Evolutionary conservation across 495 filamentous ascomycete genomes (phyloP).

Genomic region (Penicillium fimorum): DNA sequence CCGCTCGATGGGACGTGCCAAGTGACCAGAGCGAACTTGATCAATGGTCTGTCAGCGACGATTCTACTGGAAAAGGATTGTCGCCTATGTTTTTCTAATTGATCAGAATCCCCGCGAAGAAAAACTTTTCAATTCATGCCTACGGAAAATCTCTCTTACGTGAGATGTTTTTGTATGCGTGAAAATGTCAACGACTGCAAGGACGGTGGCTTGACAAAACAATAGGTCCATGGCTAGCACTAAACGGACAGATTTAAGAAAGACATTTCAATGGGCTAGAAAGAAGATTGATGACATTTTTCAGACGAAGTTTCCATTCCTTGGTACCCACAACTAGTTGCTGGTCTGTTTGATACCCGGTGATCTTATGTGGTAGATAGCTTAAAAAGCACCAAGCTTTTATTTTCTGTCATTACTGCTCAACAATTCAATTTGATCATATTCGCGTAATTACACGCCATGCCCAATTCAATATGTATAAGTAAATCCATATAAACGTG

Average conservation of each 20-base stretch:
- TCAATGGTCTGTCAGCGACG: slow-evolving; percentile 23
- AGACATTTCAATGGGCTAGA: slow-evolving; percentile 1
- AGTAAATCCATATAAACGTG: neutral
- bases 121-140: neutral
- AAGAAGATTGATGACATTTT: neutral
- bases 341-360: neutral
- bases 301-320: neutral
- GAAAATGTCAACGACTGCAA: slow-evolving; percentile 6
- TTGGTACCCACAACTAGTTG: neutral
- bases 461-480: neutral
- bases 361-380: neutral
- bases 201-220: neutral
- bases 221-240: neutral
- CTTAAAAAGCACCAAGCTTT: neutral
- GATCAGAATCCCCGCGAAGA: neutral
- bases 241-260: neutral
- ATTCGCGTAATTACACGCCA: too few relatives aligned
- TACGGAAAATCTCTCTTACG: slow-evolving; percentile 9
- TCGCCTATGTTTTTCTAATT: slow-evolving; percentile 11
- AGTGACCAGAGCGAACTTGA: slow-evolving; percentile 22
- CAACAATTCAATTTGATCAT: neutral
- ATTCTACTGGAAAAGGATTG: slow-evolving; percentile 20
- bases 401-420: neutral
- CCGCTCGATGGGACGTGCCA: slow-evolving; percentile 31
- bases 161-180: slow-evolving; percentile 14